These are phyloP conservation scores for Chaetomium sp. DNA, from an alignment of 2,329 filamentous ascomycete species.

Conservation along the genomic window DNA sequence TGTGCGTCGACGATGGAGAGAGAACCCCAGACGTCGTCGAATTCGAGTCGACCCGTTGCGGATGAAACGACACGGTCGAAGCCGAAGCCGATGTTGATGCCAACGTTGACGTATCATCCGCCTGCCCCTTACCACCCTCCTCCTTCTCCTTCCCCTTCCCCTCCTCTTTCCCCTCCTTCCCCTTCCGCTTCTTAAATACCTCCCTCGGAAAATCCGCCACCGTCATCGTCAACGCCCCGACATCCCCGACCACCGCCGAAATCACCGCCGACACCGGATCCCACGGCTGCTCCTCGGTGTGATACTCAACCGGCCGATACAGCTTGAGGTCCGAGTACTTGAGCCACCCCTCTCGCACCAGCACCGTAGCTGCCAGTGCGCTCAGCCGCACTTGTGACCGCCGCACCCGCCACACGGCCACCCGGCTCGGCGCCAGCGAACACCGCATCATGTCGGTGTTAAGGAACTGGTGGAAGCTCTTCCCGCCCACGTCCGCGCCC, in stretches of 20 bases:
- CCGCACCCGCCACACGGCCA: slow-evolving; percentile 69
- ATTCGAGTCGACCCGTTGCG: too few relatives aligned
- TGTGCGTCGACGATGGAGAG: neutral
- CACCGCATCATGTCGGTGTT: slow-evolving; percentile 63
- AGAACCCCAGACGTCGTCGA: too few relatives aligned
- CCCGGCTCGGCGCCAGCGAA: slow-evolving; percentile 57
- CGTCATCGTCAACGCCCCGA: slow-evolving; percentile 74
- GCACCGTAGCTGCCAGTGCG: slow-evolving; percentile 62
- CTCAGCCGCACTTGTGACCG: slow-evolving; percentile 62
- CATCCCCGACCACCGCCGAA: slow-evolving; percentile 72
- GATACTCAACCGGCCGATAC: slow-evolving; percentile 60
- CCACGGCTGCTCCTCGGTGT: slow-evolving; percentile 69
- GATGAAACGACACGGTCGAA: neutral
- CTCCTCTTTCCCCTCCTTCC: slow-evolving; percentile 17
- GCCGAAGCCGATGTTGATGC: slow-evolving; percentile 8
- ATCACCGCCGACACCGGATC: slow-evolving; percentile 75
- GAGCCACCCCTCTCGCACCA: slow-evolving; percentile 59
- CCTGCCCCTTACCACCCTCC: neutral
- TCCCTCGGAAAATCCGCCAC: slow-evolving; percentile 65
- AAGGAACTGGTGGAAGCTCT: slow-evolving; percentile 66
- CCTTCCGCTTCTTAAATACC: slow-evolving; percentile 38
- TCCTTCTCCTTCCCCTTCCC: neutral
- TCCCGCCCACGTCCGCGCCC: slow-evolving; percentile 51
- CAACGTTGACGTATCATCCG: neutral
- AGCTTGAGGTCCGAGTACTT: slow-evolving; percentile 67